A percentile compares a stretch with the other conserved stretches of the same genome.
Conservation (phyloP, 2,329 filamentous ascomycete species). For the Aspergillus carbonarius region DNA sequence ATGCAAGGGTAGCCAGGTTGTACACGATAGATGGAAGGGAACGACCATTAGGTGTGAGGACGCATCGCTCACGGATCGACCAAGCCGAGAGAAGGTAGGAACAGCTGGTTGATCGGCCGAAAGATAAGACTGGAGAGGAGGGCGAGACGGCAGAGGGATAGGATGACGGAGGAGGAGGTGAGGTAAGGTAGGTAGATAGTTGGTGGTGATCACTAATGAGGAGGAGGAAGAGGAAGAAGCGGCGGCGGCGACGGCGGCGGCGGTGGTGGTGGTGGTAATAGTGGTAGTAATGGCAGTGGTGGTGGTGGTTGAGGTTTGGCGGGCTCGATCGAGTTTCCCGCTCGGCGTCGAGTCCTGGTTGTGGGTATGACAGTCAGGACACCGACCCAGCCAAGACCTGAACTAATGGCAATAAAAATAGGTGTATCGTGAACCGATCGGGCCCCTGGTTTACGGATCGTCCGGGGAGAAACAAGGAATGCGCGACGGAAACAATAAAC, state of each 20-base stretch:
- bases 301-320: constrained; percentile 10
- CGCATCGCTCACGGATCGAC: constrained; percentile 18
- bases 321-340: constrained; percentile 19
- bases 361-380: constrained; percentile 21
- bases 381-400: constrained; percentile 20
- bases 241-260: neutral
- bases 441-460: constrained; percentile 10
- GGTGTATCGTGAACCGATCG: constrained; percentile 8
- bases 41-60: constrained; percentile 22
- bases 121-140: constrained; percentile 18
- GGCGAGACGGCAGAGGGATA: constrained; percentile 12
- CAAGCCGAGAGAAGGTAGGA: constrained; percentile 1
- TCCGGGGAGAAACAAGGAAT: constrained; percentile 5
- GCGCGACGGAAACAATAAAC: neutral
- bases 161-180: constrained; percentile 6
- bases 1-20: constrained; percentile 25
- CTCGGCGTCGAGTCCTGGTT: constrained; percentile 16
- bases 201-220: neutral
- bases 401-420: constrained; percentile 17
- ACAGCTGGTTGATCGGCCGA: constrained; percentile 7
- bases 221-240: neutral
- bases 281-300: neutral
- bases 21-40: constrained; percentile 18
- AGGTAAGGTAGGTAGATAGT: neutral
- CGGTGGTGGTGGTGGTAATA: neutral